Evolutionary conservation across 371 early-diverging fungal genomes (phyloP).

Genomic region (Lichtheimia ornata): DNA sequence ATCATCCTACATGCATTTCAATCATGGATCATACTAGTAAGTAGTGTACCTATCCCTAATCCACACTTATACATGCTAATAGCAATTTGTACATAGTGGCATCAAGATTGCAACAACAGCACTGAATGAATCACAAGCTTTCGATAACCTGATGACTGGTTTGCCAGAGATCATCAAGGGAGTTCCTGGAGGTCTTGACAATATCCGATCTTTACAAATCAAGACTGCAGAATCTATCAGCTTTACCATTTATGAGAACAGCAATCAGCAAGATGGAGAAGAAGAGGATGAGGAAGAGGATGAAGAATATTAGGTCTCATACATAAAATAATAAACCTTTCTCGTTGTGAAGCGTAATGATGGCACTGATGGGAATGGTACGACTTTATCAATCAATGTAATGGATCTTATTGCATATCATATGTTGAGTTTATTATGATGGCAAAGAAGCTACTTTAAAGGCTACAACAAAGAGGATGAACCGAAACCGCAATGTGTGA

Average conservation of each 20-base stretch:
- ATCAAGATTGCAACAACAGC: slow-evolving; percentile 73
- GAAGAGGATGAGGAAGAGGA: slow-evolving; percentile 24
- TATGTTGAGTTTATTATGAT: no score
- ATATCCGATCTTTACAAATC: slow-evolving; percentile 78
- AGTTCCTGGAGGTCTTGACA: slow-evolving; percentile 74
- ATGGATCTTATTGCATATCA: no score
- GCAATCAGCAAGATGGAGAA: slow-evolving; percentile 30
- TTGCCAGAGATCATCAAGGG: slow-evolving; percentile 58
- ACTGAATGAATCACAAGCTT: slow-evolving; percentile 61
- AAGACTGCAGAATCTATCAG: slow-evolving; percentile 79
- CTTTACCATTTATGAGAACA: slow-evolving; percentile 71
- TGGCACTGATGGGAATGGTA: no score
- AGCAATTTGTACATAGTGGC: slow-evolving; percentile 37
- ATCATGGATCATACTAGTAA: slow-evolving; percentile 70
- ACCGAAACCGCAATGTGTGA: no score
- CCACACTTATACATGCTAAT: background rate
- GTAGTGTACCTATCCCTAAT: slow-evolving; percentile 7
- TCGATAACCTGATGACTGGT: slow-evolving; percentile 74
- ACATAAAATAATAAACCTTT: background rate
- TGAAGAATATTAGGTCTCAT: slow-evolving; percentile 7
- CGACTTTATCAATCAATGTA: no score
- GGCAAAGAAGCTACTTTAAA: no score
- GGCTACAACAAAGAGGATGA: no score
- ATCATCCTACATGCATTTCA: slow-evolving; percentile 78
- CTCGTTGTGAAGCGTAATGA: background rate